Evolutionary conservation across 139 green algal species (phyloP).

Genomic region (Haematococcus lacustris): DNA sequence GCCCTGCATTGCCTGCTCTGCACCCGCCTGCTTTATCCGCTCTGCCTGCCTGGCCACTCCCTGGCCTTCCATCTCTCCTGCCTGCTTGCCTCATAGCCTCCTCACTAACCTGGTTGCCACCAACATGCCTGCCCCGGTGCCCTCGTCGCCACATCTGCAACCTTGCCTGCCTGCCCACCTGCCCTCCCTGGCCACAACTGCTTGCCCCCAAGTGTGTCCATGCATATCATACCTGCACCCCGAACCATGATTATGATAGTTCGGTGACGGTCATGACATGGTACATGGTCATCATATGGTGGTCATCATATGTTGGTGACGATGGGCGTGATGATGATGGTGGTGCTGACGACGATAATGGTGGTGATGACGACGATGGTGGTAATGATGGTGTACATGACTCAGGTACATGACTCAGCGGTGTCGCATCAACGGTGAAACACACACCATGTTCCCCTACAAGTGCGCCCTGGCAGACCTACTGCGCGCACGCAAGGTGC

Average conservation of each 20-base stretch:
- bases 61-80: too few relatives aligned
- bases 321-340: not conserved
- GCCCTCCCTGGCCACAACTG: too few relatives aligned
- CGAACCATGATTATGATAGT: too few relatives aligned
- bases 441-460: conserved; percentile 14
- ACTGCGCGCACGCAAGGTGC: not conserved
- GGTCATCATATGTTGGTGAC: not conserved
- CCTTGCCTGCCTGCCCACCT: too few relatives aligned
- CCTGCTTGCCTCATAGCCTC: too few relatives aligned
- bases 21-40: not conserved
- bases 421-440: conserved; percentile 26
- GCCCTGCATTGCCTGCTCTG: not conserved
- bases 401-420: conserved; percentile 22
- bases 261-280: not conserved
- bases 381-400: not conserved
- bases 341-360: not conserved
- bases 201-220: too few relatives aligned
- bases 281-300: not conserved
- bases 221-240: too few relatives aligned
- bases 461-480: conserved; percentile 19
- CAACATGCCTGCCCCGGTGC: too few relatives aligned
- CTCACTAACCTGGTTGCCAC: too few relatives aligned
- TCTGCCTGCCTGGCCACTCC: not conserved
- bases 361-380: not conserved
- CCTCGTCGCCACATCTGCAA: too few relatives aligned